phyloP scores from a whole-genome alignment of 1,284 basidiomycete species.

The Fomitopsis pinicola region DNA sequence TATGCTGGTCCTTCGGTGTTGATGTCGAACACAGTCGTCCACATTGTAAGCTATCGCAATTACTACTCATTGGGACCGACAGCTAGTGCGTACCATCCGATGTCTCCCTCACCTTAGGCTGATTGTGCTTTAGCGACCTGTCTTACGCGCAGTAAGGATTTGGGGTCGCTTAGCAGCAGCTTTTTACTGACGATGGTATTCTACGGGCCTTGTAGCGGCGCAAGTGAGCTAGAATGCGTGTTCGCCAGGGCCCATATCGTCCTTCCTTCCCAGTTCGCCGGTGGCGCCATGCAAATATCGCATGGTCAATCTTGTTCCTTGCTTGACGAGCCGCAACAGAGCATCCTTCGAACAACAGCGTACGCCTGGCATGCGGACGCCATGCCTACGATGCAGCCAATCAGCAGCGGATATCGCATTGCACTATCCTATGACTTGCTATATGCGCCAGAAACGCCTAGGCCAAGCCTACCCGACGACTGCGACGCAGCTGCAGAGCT shows the following conservation, averaged over 20 bases:
- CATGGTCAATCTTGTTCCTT: constrained; percentile 27
- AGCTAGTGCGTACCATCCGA: constrained; percentile 33
- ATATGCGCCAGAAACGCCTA: neutral
- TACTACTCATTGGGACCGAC: constrained; percentile 40
- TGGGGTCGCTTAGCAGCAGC: too few relatives aligned
- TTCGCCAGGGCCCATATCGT: constrained; percentile 41
- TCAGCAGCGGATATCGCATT: neutral
- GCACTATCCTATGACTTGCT: neutral
- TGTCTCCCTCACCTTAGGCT: neutral
- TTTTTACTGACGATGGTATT: too few relatives aligned
- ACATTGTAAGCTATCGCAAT: constrained; percentile 37
- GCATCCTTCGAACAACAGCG: constrained; percentile 29
- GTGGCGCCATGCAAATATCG: constrained; percentile 37
- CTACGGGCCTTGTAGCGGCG: constrained; percentile 19
- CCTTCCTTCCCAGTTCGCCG: constrained; percentile 39
- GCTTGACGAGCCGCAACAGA: constrained; percentile 29
- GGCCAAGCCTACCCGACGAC: neutral
- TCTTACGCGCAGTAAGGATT: neutral
- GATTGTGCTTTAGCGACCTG: neutral
- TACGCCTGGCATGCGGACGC: constrained; percentile 46
- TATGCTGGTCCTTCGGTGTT: constrained; percentile 23
- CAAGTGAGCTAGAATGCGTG: constrained; percentile 35
- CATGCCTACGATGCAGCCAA: neutral
- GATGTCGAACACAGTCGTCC: constrained; percentile 15
- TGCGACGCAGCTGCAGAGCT: neutral